Evolutionary conservation across 768 basidiomycete species (phyloP).

Genomic region (Tricholoma flavovirens): DNA sequence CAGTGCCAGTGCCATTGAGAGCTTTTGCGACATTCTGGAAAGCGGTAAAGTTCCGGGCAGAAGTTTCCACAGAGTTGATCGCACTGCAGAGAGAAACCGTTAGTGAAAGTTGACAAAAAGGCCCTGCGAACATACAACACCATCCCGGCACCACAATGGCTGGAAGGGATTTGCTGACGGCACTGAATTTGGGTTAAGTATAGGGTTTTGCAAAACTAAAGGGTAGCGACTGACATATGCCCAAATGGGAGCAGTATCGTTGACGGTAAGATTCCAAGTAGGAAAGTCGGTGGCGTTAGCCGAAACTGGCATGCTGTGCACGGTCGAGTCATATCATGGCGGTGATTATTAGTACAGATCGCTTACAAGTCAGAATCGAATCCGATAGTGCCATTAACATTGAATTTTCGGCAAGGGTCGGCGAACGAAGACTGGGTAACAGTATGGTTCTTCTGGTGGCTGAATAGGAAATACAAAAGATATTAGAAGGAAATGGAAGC

Average conservation of each 20-base stretch:
- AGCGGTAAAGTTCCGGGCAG: constrained; percentile 46
- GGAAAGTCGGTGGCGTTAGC: constrained; percentile 42
- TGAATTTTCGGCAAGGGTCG: constrained; percentile 48
- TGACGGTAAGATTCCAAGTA: constrained; percentile 51
- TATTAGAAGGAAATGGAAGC: constrained; percentile 2
- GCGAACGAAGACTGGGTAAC: constrained; percentile 60
- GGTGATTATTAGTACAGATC: neutral
- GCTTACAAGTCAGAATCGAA: constrained; percentile 58
- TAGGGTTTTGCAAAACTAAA: constrained; percentile 1
- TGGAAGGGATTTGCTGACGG: constrained; percentile 31
- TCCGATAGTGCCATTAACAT: constrained; percentile 33
- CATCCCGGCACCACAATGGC: constrained; percentile 51
- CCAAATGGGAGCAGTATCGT: constrained; percentile 54
- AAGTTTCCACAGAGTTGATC: constrained; percentile 50
- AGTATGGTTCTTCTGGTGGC: constrained; percentile 64
- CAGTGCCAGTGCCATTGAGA: constrained; percentile 54
- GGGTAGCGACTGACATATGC: constrained; percentile 36
- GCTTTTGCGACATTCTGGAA: constrained; percentile 51
- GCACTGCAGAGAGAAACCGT: constrained; percentile 26
- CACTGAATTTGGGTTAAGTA: constrained; percentile 23
- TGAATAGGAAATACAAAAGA: constrained; percentile 12
- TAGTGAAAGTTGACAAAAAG: neutral
- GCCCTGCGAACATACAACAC: constrained; percentile 35
- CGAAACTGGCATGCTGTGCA: constrained; percentile 33
- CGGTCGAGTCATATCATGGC: neutral